These are phyloP conservation scores for Endoconidiophora polonica DNA, from an alignment of 2,329 filamentous ascomycete genomes.

Conservation along the genomic window DNA sequence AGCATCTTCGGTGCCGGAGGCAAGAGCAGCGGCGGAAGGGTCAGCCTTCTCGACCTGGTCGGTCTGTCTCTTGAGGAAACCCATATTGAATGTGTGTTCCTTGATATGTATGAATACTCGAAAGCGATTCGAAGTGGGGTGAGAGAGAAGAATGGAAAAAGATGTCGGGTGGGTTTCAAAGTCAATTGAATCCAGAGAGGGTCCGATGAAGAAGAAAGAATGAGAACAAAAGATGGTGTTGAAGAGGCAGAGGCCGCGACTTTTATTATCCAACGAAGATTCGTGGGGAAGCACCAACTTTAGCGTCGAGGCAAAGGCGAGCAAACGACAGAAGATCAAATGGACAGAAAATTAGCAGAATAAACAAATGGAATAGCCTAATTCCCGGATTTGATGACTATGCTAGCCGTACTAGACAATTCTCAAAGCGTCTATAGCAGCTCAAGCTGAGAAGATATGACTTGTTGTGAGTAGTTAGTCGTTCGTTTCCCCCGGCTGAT, in stretches of 20 bases:
- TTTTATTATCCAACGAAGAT: constrained; percentile 6
- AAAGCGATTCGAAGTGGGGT: not conserved
- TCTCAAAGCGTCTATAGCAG: no score
- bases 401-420: no score
- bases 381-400: no score
- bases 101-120: not conserved
- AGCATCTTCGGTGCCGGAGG: not conserved
- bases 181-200: constrained; percentile 5
- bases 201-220: constrained; percentile 10
- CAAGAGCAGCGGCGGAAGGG: not conserved
- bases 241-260: constrained; percentile 7
- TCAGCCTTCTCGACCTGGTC: constrained; percentile 12
- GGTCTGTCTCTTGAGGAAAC: constrained; percentile 13
- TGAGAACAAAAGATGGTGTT: not conserved
- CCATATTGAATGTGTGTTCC: constrained; percentile 1
- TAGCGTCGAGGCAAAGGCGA: not conserved
- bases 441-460: no score
- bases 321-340: not conserved
- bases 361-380: not conserved
- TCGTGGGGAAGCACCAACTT: not conserved
- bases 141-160: not conserved
- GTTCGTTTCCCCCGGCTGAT: no score
- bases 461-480: no score
- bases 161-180: not conserved
- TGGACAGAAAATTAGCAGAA: not conserved